A percentile compares a stretch with the other conserved stretches of the same genome.
Evolutionary conservation across 2,329 filamentous ascomycete genomes (phyloP).

Genomic region (Fusarium papillatum): DNA sequence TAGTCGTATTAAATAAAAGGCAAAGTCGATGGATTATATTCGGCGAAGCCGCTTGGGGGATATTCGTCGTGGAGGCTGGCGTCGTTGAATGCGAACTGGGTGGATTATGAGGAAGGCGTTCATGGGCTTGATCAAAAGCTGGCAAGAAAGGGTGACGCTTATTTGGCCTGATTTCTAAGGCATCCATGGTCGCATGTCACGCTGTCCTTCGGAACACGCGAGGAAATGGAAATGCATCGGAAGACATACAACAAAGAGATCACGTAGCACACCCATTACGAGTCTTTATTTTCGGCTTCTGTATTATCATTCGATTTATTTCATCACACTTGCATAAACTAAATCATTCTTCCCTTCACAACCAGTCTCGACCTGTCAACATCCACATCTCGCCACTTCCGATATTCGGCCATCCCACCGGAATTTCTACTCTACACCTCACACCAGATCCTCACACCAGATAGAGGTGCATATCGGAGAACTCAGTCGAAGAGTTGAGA

Average conservation of each 20-base stretch:
- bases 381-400: neutral
- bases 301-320: neutral
- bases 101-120: constrained; percentile 38
- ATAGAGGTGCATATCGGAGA: neutral
- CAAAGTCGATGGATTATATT: constrained; percentile 20
- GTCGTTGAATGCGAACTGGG: constrained; percentile 38
- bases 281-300: neutral
- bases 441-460: neutral
- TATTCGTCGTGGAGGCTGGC: constrained; percentile 41
- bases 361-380: neutral
- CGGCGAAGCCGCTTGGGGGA: constrained; percentile 21
- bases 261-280: neutral
- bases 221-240: constrained; percentile 18
- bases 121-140: constrained; percentile 43
- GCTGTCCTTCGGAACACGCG: constrained; percentile 29
- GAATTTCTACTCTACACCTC: neutral
- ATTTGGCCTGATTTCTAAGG: constrained; percentile 43
- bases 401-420: neutral
- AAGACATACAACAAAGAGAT: constrained; percentile 19
- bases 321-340: neutral
- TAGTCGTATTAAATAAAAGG: constrained; percentile 35
- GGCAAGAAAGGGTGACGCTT: constrained; percentile 44
- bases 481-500: neutral
- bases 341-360: neutral
- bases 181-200: constrained; percentile 39